Conservation (phyloP, 768 basidiomycete species). For the Peribolospora baueri region DNA sequence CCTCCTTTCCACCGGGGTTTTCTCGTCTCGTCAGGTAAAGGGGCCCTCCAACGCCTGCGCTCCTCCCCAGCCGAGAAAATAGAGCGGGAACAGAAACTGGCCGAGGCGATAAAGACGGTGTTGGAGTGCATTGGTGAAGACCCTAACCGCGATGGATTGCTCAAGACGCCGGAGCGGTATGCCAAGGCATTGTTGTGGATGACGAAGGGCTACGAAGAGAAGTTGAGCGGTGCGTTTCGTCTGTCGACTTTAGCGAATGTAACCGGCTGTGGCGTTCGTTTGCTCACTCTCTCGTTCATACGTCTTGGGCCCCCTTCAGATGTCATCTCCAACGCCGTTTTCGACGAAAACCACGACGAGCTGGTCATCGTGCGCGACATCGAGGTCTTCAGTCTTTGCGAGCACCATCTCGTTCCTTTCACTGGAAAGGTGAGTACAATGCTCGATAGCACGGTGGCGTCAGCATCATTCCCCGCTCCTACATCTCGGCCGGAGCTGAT, state of each 20-base stretch:
- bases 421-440: conserved; percentile 60
- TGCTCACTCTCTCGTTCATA: background rate
- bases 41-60: conserved; percentile 58
- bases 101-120: conserved; percentile 63
- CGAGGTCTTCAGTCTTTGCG: conserved; percentile 86
- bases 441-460: background rate
- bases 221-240: conserved; percentile 43
- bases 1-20: background rate
- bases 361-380: conserved; percentile 98
- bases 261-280: background rate
- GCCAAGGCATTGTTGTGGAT: conserved; percentile 96
- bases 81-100: conserved; percentile 49
- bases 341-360: conserved; percentile 96
- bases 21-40: conserved; percentile 39
- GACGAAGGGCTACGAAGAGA: conserved; percentile 95
- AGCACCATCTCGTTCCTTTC: conserved; percentile 96
- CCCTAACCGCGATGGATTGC: conserved; percentile 76
- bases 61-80: conserved; percentile 48
- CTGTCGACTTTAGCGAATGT: background rate
- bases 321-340: conserved; percentile 94
- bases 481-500: background rate
- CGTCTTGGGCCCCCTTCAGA: conserved; percentile 26
- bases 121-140: conserved; percentile 97
- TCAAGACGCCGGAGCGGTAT: conserved; percentile 80
- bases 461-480: conserved; percentile 1